Conservation (phyloP, 2,329 filamentous ascomycete genomes). For the Sporothrix mexicana region DNA sequence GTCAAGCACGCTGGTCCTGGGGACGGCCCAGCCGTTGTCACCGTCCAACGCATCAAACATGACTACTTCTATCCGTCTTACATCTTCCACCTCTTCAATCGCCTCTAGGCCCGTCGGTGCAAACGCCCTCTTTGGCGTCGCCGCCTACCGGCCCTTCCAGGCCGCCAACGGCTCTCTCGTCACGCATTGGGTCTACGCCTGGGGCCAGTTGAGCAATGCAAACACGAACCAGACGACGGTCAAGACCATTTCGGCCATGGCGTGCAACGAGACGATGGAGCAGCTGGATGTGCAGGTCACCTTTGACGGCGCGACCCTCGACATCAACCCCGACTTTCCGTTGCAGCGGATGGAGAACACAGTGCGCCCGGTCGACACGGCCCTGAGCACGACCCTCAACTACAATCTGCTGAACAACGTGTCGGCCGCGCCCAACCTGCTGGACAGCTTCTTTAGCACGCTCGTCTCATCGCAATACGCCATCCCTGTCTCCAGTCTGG, state of each 20-base stretch:
- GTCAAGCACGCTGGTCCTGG: slow-evolving; percentile 38
- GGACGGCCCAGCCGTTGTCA: slow-evolving; percentile 22
- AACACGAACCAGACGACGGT: slow-evolving; percentile 41
- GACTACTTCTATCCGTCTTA: background rate
- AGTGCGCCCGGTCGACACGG: slow-evolving; percentile 36
- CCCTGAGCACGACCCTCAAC: slow-evolving; percentile 40
- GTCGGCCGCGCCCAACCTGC: slow-evolving; percentile 40
- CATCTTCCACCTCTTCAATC: background rate
- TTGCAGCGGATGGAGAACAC: slow-evolving; percentile 42
- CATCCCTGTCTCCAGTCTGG: slow-evolving; percentile 41
- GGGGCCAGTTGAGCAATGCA: slow-evolving; percentile 43
- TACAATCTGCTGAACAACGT: slow-evolving; percentile 44
- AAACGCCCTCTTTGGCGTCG: slow-evolving; percentile 41
- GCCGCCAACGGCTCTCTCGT: slow-evolving; percentile 36
- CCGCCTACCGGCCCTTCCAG: slow-evolving; percentile 37
- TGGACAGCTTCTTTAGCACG: slow-evolving; percentile 48
- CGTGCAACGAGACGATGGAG: slow-evolving; percentile 47
- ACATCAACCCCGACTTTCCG: slow-evolving; percentile 42
- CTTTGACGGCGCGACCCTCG: slow-evolving; percentile 37
- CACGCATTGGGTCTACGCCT: slow-evolving; percentile 46
- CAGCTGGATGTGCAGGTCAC: slow-evolving; percentile 37
- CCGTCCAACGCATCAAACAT: slow-evolving; percentile 2
- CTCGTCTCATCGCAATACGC: slow-evolving; percentile 46
- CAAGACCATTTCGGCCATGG: slow-evolving; percentile 44
- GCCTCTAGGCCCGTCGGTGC: slow-evolving; percentile 22